phyloP scores from a whole-genome alignment of 2,329 filamentous ascomycete species.

The Venturia asperata region DNA sequence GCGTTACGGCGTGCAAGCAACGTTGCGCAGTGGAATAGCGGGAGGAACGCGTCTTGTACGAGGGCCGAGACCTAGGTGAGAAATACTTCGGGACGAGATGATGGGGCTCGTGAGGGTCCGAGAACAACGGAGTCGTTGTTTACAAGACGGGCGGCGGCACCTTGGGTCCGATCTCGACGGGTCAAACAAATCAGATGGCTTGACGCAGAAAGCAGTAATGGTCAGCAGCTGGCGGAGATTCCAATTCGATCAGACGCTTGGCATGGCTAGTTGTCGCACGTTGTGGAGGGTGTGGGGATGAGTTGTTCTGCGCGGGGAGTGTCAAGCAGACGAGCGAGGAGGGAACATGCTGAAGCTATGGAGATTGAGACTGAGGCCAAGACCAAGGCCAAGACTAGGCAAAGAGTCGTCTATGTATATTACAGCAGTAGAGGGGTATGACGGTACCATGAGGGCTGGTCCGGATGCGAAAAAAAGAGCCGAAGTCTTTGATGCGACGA shows the following conservation, averaged over 20 bases:
- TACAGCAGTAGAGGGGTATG: neutral
- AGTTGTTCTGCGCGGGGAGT: neutral
- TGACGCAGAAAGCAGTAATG: neutral
- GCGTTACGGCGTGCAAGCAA: neutral
- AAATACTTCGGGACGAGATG: neutral
- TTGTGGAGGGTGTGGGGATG: neutral
- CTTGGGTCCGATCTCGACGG: neutral
- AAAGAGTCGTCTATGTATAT: neutral
- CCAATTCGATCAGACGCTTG: neutral
- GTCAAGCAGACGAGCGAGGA: neutral
- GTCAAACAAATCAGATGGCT: neutral
- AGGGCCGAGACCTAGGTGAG: neutral
- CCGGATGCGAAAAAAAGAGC: neutral
- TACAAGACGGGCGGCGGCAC: neutral
- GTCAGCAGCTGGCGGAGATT: neutral
- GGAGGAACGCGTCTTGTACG: neutral
- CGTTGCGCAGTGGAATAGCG: neutral
- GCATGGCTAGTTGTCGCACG: neutral
- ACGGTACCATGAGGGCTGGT: neutral
- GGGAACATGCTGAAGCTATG: neutral
- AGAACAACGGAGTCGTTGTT: neutral
- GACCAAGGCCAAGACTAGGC: neutral
- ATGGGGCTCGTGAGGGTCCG: neutral
- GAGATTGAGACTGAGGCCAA: neutral
- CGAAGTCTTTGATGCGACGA: neutral